Evolutionary conservation across 495 filamentous ascomycete species (phyloP), one percentile per base, ranked within the genome.

Genomic region (Hypoxylon fragiforme): DNA sequence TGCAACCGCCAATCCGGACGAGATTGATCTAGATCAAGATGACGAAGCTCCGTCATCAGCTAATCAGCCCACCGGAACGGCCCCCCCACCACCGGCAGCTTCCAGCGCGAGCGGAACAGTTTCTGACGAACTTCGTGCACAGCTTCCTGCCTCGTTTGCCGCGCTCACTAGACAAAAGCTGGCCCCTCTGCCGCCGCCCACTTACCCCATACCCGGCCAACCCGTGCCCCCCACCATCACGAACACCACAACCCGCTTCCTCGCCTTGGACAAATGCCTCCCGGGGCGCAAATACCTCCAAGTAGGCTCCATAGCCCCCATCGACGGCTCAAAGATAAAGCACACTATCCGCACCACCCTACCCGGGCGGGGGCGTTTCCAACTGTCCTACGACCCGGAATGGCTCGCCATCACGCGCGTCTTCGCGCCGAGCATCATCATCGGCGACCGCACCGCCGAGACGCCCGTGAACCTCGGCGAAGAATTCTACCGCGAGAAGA

Each of bases 321-420:
- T 71, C 3, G 44, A 67, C 8, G 39, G 52, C 9, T 22, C 57
- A 22, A 41, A 51, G 8, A 28, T n/a, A 34, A 48, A 32, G 39
- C 34, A 20, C 69, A 60, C 11, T 70, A 64, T 53, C 63, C n/a
- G n/a, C n/a, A n/a, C n/a, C n/a, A n/a, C n/a, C n/a, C n/a, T n/a
- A n/a, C n/a, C n/a, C n/a, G n/a, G n/a, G n/a, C n/a, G n/a, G n/a
- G n/a, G n/a, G n/a, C n/a, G 68, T 4, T 81, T 97, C 3, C 69
- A 83, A 24, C n/a, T n/a, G n/a, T n/a, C n/a, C n/a, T 97, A 97
- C 67, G 94, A 98, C 68, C 83, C 85, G 21, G 94, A 98, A 73
- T 98, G 92, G 92, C 83, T 97, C 2, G 86, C 94, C 6, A 96
- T 98, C 57, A 89, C 85, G 1, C 90, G 92, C 11, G 85, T 85